Percentiles rank a stretch among this genome's conserved stretches.
Evolutionary conservation across 2,329 filamentous ascomycete genomes (phyloP).

Genomic region (Aspergillus tubingensis): DNA sequence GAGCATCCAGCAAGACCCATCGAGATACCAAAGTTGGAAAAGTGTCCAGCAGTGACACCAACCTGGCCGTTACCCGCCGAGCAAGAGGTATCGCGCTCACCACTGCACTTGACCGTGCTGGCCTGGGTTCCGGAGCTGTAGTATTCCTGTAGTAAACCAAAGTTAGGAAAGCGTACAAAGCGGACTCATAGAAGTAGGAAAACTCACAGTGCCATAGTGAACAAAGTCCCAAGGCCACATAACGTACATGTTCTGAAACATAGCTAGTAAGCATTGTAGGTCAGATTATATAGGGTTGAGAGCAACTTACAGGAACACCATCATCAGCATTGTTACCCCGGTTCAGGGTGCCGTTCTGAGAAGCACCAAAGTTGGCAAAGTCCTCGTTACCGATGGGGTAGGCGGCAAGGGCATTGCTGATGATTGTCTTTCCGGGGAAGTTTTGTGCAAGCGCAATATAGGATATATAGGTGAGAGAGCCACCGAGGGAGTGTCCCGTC

Average conservation of each 20-base stretch:
- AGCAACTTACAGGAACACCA: conserved; percentile 29
- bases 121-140: conserved; percentile 26
- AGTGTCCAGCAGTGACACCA: conserved; percentile 27
- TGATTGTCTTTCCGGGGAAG: conserved; percentile 32
- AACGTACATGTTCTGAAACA: conserved; percentile 29
- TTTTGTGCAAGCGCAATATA: conserved; percentile 35
- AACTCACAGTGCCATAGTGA: conserved; percentile 31
- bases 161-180: not conserved
- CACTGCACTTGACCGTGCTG: conserved; percentile 23
- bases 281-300: not conserved
- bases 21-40: conserved; percentile 28
- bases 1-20: conserved; percentile 25
- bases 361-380: conserved; percentile 27
- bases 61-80: conserved; percentile 31
- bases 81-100: conserved; percentile 29
- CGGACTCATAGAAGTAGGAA: not conserved
- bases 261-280: not conserved
- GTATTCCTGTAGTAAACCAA: conserved; percentile 24
- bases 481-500: conserved; percentile 35
- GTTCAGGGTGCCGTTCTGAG: conserved; percentile 27
- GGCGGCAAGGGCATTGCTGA: conserved; percentile 34
- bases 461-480: conserved; percentile 34
- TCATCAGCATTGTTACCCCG: conserved; percentile 32
- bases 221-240: conserved; percentile 23
- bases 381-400: conserved; percentile 35